Conservation (phyloP, 345 rosid genomes). For the Capsella bursapastoris region DNA sequence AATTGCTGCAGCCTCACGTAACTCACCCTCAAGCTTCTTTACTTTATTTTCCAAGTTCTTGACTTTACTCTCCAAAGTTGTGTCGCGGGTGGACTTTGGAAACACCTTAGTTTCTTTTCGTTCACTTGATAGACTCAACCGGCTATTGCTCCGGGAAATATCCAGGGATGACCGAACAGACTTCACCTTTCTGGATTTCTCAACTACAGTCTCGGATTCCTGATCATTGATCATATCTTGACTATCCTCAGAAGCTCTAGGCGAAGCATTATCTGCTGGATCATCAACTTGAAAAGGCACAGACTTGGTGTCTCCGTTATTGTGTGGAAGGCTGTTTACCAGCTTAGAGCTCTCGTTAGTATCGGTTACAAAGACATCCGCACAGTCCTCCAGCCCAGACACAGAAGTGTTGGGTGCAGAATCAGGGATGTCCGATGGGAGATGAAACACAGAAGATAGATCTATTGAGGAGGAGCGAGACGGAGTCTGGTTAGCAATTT, state of each 20-base stretch:
- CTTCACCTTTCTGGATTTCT: slow-evolving; percentile 67
- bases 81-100: slow-evolving; percentile 51
- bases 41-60: slow-evolving; percentile 70
- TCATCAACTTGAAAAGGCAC: slow-evolving; percentile 33
- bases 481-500: slow-evolving; percentile 11
- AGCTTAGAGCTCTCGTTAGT: slow-evolving; percentile 23
- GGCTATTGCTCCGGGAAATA: slow-evolving; percentile 49
- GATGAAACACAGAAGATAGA: slow-evolving; percentile 45
- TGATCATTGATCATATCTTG: slow-evolving; percentile 39
- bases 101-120: slow-evolving; percentile 58
- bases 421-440: slow-evolving; percentile 31
- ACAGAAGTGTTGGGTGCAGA: slow-evolving; percentile 31
- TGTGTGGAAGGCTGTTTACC: background rate
- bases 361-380: slow-evolving; percentile 18
- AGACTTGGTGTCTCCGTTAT: slow-evolving; percentile 21
- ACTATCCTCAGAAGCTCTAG: slow-evolving; percentile 35
- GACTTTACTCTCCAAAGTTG: slow-evolving; percentile 61
- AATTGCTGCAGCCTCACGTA: slow-evolving; percentile 86
- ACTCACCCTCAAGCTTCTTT: slow-evolving; percentile 81
- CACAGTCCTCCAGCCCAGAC: slow-evolving; percentile 29
- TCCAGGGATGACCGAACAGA: slow-evolving; percentile 81
- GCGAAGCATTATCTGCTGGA: slow-evolving; percentile 31
- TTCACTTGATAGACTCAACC: slow-evolving; percentile 43
- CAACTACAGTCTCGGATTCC: slow-evolving; percentile 43
- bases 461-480: slow-evolving; percentile 40